These are phyloP conservation scores for Cyclotella kingstonii DNA, from an alignment of 108 stramenopile genomes.

Conservation along the genomic window DNA sequence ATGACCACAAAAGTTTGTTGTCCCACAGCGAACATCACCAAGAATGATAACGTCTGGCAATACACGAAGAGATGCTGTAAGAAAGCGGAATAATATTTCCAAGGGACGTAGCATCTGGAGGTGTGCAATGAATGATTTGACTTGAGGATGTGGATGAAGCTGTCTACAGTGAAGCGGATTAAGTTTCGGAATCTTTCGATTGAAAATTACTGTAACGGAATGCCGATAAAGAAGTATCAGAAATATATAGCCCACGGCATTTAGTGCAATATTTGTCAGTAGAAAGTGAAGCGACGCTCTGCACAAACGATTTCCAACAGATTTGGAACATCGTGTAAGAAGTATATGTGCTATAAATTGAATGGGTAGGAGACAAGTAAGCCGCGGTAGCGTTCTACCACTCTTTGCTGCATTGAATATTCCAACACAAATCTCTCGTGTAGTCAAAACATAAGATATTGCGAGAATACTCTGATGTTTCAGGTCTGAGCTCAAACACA, in stretches of 20 bases:
- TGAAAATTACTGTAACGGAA: conserved; percentile 58
- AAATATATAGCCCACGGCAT: conserved; percentile 37
- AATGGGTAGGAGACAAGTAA: conserved; percentile 24
- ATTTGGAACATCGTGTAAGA: too few species aligned
- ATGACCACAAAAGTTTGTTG: conserved; percentile 58
- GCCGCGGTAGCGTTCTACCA: conserved; percentile 32
- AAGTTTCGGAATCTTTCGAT: conserved; percentile 47
- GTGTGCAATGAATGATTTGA: conserved; percentile 51
- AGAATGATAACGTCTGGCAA: conserved; percentile 60
- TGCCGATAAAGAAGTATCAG: conserved; percentile 48
- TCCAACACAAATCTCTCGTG: conserved; percentile 9
- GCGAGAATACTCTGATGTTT: too few species aligned
- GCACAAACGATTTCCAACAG: neutral
- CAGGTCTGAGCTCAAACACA: too few species aligned
- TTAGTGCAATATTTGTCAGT: conserved; percentile 12
- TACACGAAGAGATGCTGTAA: conserved; percentile 47
- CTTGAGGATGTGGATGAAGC: conserved; percentile 21
- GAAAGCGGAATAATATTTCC: conserved; percentile 53
- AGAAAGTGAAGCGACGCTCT: conserved; percentile 6
- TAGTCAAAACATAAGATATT: conserved; percentile 12
- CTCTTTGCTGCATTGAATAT: conserved; percentile 24
- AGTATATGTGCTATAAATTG: conserved; percentile 22
- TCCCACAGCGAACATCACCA: conserved; percentile 71
- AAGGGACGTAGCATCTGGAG: conserved; percentile 51
- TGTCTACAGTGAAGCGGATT: conserved; percentile 4